phyloP scores from a whole-genome alignment of 2,329 filamentous ascomycete genomes.

The Ciborinia camelliae region DNA sequence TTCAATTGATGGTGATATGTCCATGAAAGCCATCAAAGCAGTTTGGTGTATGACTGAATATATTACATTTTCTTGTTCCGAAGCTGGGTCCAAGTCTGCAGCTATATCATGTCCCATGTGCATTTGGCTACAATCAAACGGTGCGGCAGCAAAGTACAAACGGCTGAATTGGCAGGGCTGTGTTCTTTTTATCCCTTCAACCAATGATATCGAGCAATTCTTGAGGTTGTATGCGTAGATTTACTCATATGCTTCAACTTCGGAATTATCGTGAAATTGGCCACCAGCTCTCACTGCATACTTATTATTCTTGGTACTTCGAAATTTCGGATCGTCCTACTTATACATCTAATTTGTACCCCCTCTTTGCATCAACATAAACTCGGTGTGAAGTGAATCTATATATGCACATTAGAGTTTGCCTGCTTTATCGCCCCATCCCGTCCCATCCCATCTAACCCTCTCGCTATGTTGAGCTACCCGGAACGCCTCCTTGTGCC shows the following conservation, averaged over 20 bases:
- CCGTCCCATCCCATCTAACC: slow-evolving; percentile 14
- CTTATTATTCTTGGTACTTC: slow-evolving; percentile 12
- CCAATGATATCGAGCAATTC: slow-evolving; percentile 16
- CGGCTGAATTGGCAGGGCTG: slow-evolving; percentile 10
- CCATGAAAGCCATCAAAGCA: neutral
- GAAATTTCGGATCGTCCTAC: slow-evolving; percentile 14
- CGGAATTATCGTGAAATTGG: slow-evolving; percentile 17
- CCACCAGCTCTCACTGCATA: slow-evolving; percentile 17
- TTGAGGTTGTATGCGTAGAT: neutral
- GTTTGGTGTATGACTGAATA: neutral
- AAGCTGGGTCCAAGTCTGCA: slow-evolving; percentile 4
- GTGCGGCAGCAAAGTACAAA: neutral
- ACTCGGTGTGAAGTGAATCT: slow-evolving; percentile 17
- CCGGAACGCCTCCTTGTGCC: slow-evolving; percentile 15
- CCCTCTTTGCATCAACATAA: slow-evolving; percentile 14
- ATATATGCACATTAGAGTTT: slow-evolving; percentile 10
- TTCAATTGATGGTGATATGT: neutral
- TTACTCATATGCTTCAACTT: slow-evolving; percentile 16
- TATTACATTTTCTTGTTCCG: slow-evolving; percentile 9
- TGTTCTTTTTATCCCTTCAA: neutral
- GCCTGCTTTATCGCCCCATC: slow-evolving; percentile 13
- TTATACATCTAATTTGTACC: slow-evolving; percentile 7
- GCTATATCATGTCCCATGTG: slow-evolving; percentile 10
- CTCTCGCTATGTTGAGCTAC: slow-evolving; percentile 11
- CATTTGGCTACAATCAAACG: slow-evolving; percentile 8